Evolutionary conservation across 805 yeast species (phyloP), one percentile per base, ranked within the genome.

Genomic region (Saccharomycopsis fodiens): DNA sequence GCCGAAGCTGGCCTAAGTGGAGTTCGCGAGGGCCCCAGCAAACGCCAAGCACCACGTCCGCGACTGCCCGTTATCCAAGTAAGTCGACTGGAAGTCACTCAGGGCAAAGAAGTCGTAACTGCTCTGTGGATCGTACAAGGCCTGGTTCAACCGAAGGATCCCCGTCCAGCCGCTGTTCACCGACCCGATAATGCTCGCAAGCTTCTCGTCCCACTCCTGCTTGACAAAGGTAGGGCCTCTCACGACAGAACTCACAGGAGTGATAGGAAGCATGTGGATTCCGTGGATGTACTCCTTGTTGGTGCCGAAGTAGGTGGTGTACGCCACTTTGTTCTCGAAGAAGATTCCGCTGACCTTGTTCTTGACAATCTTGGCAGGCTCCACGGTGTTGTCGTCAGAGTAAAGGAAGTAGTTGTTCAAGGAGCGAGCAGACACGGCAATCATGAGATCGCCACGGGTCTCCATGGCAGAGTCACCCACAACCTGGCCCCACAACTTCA

Each of bases 41-140:
- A 74, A 85, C 0, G 95, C 79, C 53, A 88, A 67, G n/a, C 89
- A 81, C 95, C 96, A 88, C 0, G 96, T 82, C 51, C 79, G 65
- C 16, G 91, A 79, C 70, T 87, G 91, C 2, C 97, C 97, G 49
- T 76, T 74, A 56, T 89, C 97, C 39, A 89, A 73, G 54, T 72
- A 72, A 3, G 59, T 54, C 15, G 65, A 64, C 34, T 67, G 57
- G 72, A 85, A 88, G 42, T 64, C 65, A 3, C 66, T 53, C 32
- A 74, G 59, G 1, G 79, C 59, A 59, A 85, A 86, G 63, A 76
- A 87, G 2, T 63, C 52, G 56, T 78, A 86, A 0, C 94, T 69
- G 0, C 70, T 45, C 25, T 59, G 53, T 1, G 96, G 89, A 58
- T 88, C 86, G 55, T 62, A 74, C 21, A 89, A 64, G 0, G 95